Evolutionary conservation across 2,329 filamentous ascomycete genomes (phyloP).

Genomic region (Ophiocordyceps camponoti-saundersi): DNA sequence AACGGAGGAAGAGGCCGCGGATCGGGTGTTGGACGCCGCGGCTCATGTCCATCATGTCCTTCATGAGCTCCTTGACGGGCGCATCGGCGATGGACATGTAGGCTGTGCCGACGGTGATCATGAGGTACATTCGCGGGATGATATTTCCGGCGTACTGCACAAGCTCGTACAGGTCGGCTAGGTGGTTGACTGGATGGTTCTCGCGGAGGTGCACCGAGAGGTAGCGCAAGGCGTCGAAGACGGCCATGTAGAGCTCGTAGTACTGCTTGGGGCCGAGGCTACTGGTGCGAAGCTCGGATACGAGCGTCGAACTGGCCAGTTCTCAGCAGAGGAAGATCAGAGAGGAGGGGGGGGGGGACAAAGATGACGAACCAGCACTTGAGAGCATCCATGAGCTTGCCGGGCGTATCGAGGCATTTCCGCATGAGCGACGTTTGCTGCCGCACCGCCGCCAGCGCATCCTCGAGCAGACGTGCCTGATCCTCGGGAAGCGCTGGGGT

Average conservation of each 20-base stretch:
- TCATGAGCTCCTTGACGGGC: conserved; percentile 99
- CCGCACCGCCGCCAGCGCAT: conserved; percentile 89
- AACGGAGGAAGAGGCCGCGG: conserved; percentile 83
- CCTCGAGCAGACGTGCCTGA: conserved; percentile 85
- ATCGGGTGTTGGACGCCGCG: conserved; percentile 94
- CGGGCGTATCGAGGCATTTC: conserved; percentile 89
- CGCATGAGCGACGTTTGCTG: conserved; percentile 96
- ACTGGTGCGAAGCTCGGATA: conserved; percentile 94
- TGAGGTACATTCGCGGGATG: conserved; percentile 86
- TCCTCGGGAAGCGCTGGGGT: conserved; percentile 54
- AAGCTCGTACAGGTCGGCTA: conserved; percentile 93
- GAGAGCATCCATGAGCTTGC: conserved; percentile 98
- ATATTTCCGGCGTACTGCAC: conserved; percentile 98
- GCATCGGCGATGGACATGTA: conserved; percentile 99
- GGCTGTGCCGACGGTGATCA: conserved; percentile 97
- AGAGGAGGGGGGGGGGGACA: not conserved
- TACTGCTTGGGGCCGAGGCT: conserved; percentile 98
- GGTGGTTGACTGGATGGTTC: conserved; percentile 92
- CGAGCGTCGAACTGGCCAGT: conserved; percentile 66
- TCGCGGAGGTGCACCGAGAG: conserved; percentile 93
- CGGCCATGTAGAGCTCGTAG: conserved; percentile 98
- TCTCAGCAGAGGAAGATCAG: not conserved
- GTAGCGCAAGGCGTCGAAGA: conserved; percentile 94
- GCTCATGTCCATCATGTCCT: conserved; percentile 99
- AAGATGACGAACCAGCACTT: conserved; percentile 76